These are phyloP conservation scores for Stagonosporopsis chrysanthemi DNA, from an alignment of 2,329 filamentous ascomycete genomes.

Conservation along the genomic window DNA sequence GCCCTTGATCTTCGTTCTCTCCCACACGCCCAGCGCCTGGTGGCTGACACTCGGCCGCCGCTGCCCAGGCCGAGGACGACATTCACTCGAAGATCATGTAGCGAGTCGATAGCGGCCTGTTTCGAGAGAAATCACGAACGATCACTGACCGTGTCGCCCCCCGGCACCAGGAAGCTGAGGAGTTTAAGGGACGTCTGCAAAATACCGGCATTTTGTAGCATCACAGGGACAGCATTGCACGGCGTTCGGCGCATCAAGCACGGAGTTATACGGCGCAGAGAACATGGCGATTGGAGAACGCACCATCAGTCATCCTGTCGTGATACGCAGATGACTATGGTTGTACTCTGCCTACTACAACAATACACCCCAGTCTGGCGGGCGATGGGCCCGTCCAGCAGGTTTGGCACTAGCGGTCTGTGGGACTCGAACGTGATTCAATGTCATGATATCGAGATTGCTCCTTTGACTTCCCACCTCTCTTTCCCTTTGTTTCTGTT, in stretches of 20 bases:
- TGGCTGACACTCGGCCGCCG: conserved; percentile 52
- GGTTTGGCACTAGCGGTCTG: conserved; percentile 45
- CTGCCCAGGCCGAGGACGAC: conserved; percentile 81
- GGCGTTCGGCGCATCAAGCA: conserved; percentile 21
- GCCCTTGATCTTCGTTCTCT: conserved; percentile 17
- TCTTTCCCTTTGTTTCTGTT: conserved; percentile 18
- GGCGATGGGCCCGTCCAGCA: conserved; percentile 33
- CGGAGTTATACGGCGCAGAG: conserved; percentile 17
- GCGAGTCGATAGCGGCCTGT: conserved; percentile 23
- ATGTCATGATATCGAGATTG: conserved; percentile 50
- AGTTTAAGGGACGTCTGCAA: conserved; percentile 40
- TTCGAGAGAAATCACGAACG: conserved; percentile 25
- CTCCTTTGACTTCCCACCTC: conserved; percentile 33
- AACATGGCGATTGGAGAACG: conserved; percentile 40
- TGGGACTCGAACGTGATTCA: conserved; percentile 49
- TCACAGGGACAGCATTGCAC: conserved; percentile 30
- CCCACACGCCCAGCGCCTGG: conserved; percentile 36
- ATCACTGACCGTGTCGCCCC: conserved; percentile 39
- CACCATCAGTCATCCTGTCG: conserved; percentile 47
- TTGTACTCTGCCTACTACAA: conserved; percentile 47
- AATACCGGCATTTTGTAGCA: conserved; percentile 42
- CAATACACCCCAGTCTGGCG: conserved; percentile 34
- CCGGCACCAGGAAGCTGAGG: conserved; percentile 40
- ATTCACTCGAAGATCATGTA: conserved; percentile 86
- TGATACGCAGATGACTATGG: conserved; percentile 48